Conservation (phyloP, 805 yeast genomes). For the Cyberlindnera nakhonratchasimensis region DNA sequence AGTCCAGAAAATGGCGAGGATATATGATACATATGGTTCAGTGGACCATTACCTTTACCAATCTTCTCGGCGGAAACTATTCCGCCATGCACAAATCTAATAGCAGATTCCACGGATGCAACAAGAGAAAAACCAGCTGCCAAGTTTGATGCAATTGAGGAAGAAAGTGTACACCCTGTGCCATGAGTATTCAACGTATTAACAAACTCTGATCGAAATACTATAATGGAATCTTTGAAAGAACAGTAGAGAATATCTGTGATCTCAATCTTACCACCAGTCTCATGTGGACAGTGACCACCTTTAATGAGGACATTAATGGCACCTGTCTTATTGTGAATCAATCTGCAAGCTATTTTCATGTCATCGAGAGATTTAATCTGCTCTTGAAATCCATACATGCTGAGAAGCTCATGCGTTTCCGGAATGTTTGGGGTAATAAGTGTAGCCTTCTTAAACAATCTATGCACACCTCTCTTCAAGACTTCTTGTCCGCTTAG, state of each 20-base stretch:
- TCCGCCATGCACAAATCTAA: conserved; percentile 66
- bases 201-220: conserved; percentile 45
- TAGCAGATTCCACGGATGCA: conserved; percentile 51
- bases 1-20: conserved; percentile 11
- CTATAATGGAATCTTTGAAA: conserved; percentile 31
- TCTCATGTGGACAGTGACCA: conserved; percentile 61
- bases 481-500: conserved; percentile 49
- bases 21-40: conserved; percentile 57
- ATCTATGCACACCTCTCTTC: conserved; percentile 36
- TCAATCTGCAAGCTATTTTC: conserved; percentile 34
- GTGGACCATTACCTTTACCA: conserved; percentile 66
- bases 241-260: conserved; percentile 54
- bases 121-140: conserved; percentile 50
- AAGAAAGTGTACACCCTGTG: conserved; percentile 85
- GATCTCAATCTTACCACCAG: conserved; percentile 32
- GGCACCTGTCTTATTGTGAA: conserved; percentile 41
- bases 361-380: conserved; percentile 40
- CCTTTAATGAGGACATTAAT: conserved; percentile 69
- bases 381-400: conserved; percentile 29
- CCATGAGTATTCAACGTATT: conserved; percentile 70
- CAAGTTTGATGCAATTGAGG: conserved; percentile 73
- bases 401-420: conserved; percentile 43
- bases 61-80: conserved; percentile 43
- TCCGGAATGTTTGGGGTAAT: conserved; percentile 77
- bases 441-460: conserved; percentile 53